These are phyloP conservation scores for Xylaria sp. DNA, from an alignment of 2,329 filamentous ascomycete genomes.

Conservation along the genomic window DNA sequence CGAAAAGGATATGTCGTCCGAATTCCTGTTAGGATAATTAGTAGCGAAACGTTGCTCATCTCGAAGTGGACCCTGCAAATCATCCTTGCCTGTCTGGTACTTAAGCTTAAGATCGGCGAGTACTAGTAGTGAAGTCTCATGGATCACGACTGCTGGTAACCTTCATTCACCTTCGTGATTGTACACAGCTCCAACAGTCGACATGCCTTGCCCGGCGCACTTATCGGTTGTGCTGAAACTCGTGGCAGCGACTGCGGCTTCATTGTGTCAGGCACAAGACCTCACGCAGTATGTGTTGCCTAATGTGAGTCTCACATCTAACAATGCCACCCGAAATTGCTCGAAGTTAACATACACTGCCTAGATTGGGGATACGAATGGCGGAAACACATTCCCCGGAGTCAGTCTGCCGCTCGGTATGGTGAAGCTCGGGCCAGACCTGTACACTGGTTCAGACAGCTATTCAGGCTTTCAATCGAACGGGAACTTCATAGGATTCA, in stretches of 20 bases:
- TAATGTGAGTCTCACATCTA: conserved; percentile 22
- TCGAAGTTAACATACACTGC: conserved; percentile 3
- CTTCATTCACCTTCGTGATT: neutral
- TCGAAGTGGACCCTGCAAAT: conserved; percentile 1
- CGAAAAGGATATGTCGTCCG: no score
- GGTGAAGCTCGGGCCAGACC: conserved; percentile 62
- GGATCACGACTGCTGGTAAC: neutral
- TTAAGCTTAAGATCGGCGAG: neutral
- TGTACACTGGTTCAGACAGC: conserved; percentile 60
- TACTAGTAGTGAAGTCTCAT: neutral
- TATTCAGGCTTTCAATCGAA: conserved; percentile 64
- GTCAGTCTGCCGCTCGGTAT: conserved; percentile 61
- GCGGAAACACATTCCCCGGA: conserved; percentile 63
- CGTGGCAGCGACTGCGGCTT: neutral
- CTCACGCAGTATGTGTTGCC: conserved; percentile 34
- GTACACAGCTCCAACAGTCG: conserved; percentile 2
- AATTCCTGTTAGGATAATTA: neutral
- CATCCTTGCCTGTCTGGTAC: neutral
- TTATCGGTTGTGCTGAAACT: conserved; percentile 1
- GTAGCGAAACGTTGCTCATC: conserved; percentile 15
- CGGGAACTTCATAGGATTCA: conserved; percentile 69
- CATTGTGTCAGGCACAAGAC: conserved; percentile 27
- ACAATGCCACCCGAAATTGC: neutral
- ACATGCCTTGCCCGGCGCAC: conserved; percentile 16
- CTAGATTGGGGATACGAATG: conserved; percentile 58